Evolutionary conservation across 371 early-diverging fungal genomes (phyloP).

Genomic region (Actinomucor elegans): DNA sequence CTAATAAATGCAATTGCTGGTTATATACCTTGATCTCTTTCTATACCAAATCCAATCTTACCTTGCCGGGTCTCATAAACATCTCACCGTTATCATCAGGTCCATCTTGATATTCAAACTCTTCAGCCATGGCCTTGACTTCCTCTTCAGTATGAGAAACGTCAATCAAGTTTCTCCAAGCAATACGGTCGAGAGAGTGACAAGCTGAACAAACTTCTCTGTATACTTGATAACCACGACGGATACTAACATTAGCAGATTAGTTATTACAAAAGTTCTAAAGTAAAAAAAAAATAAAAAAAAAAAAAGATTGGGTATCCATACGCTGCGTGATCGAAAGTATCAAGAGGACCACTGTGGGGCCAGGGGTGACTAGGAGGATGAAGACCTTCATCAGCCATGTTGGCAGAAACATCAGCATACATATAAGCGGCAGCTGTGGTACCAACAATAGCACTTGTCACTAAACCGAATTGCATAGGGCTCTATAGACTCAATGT

Average conservation of each 20-base stretch:
- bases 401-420: constrained; percentile 61
- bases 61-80: constrained; percentile 95
- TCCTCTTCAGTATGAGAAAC: constrained; percentile 92
- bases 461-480: constrained; percentile 50
- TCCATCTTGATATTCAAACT: constrained; percentile 90
- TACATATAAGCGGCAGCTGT: constrained; percentile 58
- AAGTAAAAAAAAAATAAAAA: background rate
- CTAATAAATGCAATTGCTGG: constrained; percentile 23
- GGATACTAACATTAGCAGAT: too few relatives aligned
- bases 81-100: constrained; percentile 93
- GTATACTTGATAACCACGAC: constrained; percentile 98
- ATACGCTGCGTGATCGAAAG: constrained; percentile 94
- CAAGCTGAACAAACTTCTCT: constrained; percentile 97
- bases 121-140: constrained; percentile 93
- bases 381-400: constrained; percentile 93
- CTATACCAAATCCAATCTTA: constrained; percentile 18
- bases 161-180: constrained; percentile 93
- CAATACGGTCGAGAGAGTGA: constrained; percentile 92
- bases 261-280: too few relatives aligned
- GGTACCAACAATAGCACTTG: constrained; percentile 59
- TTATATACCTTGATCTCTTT: background rate
- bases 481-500: constrained; percentile 29
- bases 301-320: constrained; percentile 15
- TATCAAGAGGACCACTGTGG: constrained; percentile 75
- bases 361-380: constrained; percentile 89